Percentiles rank a stretch among this genome's conserved stretches.
These are phyloP conservation scores for Talaromyces trachyspermus DNA, from an alignment of 495 filamentous ascomycete genomes.

Conservation along the genomic window DNA sequence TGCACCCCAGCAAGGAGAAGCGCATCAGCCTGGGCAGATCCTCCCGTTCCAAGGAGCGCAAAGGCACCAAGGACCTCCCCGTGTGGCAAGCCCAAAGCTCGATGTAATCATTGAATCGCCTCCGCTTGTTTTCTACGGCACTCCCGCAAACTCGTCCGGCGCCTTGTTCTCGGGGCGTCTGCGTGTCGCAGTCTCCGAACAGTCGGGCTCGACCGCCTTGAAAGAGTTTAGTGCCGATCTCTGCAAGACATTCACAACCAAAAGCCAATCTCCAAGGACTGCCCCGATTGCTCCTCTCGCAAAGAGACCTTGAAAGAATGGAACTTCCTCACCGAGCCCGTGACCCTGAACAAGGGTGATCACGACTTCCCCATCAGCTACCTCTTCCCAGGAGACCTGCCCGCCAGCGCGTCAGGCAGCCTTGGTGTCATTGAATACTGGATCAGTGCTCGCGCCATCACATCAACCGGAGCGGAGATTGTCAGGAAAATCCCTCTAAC, in stretches of 20 bases:
- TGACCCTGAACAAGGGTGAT: constrained; percentile 52
- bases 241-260: constrained; percentile 57
- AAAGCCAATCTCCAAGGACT: constrained; percentile 73
- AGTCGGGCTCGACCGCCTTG: constrained; percentile 47
- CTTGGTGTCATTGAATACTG: constrained; percentile 72
- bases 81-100: constrained; percentile 46
- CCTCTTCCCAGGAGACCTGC: constrained; percentile 77
- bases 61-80: constrained; percentile 17
- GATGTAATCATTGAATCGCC: constrained; percentile 82
- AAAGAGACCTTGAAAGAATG: constrained; percentile 68
- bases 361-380: constrained; percentile 91
- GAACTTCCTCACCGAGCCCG: constrained; percentile 65
- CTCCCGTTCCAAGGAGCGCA: constrained; percentile 35
- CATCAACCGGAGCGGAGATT: constrained; percentile 54
- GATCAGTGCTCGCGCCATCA: constrained; percentile 63
- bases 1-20: constrained; percentile 42
- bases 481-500: constrained; percentile 56
- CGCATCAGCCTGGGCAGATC: constrained; percentile 29
- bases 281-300: constrained; percentile 63
- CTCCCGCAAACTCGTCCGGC: constrained; percentile 67
- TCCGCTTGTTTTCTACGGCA: constrained; percentile 76
- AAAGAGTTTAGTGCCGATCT: constrained; percentile 64
- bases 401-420: constrained; percentile 66
- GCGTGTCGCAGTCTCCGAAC: constrained; percentile 59
- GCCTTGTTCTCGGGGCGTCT: constrained; percentile 84